Evolutionary conservation across 768 basidiomycete species (phyloP).

Genomic region (Agrocybe praecox): DNA sequence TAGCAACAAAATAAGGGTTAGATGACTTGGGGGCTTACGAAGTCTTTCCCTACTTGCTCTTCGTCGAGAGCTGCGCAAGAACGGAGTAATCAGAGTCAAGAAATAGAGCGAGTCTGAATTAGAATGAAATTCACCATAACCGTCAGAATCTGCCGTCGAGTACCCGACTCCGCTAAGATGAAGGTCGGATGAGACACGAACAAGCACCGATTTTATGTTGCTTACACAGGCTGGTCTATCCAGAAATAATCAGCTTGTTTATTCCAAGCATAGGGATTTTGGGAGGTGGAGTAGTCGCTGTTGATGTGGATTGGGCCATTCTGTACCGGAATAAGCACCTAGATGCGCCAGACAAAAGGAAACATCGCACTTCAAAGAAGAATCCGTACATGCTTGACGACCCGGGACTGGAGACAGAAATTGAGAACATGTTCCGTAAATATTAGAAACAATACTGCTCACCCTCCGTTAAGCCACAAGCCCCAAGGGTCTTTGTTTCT

Average conservation of each 20-base stretch:
- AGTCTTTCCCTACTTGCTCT: constrained; percentile 64
- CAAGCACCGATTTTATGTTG: neutral
- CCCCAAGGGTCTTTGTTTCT: constrained; percentile 59
- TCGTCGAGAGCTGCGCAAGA: constrained; percentile 50
- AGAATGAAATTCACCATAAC: constrained; percentile 50
- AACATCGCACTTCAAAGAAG: constrained; percentile 54
- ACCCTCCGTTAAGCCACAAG: constrained; percentile 79
- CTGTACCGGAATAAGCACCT: constrained; percentile 29
- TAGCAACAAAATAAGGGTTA: neutral
- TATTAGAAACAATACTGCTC: constrained; percentile 19
- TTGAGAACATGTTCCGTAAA: neutral
- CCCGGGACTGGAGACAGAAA: constrained; percentile 50
- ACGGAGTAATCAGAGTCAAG: neutral
- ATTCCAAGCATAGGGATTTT: constrained; percentile 62
- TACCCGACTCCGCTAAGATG: constrained; percentile 51
- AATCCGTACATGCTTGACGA: constrained; percentile 70
- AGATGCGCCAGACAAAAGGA: neutral
- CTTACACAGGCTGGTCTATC: constrained; percentile 74
- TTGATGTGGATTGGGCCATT: constrained; percentile 71
- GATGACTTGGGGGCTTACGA: constrained; percentile 35
- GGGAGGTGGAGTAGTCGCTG: constrained; percentile 46
- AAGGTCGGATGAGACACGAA: neutral
- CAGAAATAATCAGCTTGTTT: constrained; percentile 67
- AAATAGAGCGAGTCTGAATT: neutral
- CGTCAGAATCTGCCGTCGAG: constrained; percentile 62